Base-by-base conservation (phyloP, 2,329 filamentous ascomycete genomes). In the Cryphonectria naterciae region DNA sequence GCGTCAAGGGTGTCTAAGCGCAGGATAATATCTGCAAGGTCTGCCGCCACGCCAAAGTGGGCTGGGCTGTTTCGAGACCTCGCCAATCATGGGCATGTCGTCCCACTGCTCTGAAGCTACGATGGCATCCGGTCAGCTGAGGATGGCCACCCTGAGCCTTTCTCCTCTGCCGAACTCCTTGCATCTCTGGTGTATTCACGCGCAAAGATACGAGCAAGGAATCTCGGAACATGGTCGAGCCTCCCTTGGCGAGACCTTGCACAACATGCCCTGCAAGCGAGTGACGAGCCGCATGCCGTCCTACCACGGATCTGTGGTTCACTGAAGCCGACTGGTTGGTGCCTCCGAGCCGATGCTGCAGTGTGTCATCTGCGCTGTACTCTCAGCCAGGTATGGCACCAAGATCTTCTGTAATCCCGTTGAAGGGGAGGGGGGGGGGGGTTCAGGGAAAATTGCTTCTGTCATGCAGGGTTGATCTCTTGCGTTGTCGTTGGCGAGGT, bases 21-120 rank as follows among this genome's bases (percentile, higher is more conserved):
- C 35, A 43, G 56, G 43, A 35, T 49, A 17, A 61, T 10, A 43
- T 46, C 39, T 67, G 65, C 65, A 58, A n/a, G 37, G 35, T 32
- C 22, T 56, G 65, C 52, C 65, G 65, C 65, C 65, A n/a, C 49
- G 60, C 66, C 37, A 68, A 69, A 69, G 54, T 52, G 43, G 58
- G 39, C n/a, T 66, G 63, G 68, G 37, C 39, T 54, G n/a, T 25
- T 39, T 25, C 60, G 11, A 35, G 37, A 67, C 7, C n/a, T 67
- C 52, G 52, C 65, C 52, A 67, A 65, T 52, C 25, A 65, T n/a
- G 15, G 8, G 43, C 15, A 52, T 13, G 6, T 52, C 43, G 43
- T 65, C 35, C 43, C 43, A 65, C 32, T 43, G 54, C 28, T 7
- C 54, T 32, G 54, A 25, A 49, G 28, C 61, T 46, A 32, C 13